Percentiles rank a stretch among this genome's conserved stretches.
Evolutionary conservation across 2,329 filamentous ascomycete genomes (phyloP).

Genomic region (Stachybotrys chartarum): DNA sequence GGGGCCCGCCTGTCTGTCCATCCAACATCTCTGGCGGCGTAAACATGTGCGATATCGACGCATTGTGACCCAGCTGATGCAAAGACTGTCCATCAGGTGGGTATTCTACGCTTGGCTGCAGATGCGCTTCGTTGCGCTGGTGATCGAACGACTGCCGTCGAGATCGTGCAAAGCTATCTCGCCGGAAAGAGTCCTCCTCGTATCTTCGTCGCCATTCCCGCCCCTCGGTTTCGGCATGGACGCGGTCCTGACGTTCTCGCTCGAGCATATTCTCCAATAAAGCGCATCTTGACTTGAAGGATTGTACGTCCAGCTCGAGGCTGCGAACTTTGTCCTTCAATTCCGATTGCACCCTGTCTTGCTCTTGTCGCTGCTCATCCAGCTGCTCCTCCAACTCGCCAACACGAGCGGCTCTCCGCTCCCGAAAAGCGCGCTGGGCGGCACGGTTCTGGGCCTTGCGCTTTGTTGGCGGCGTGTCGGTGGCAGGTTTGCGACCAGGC

Average conservation of each 20-base stretch:
- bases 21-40: slow-evolving; percentile 40
- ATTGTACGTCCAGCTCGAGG: slow-evolving; percentile 60
- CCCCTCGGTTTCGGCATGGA: slow-evolving; percentile 33
- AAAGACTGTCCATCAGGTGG: slow-evolving; percentile 16
- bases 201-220: slow-evolving; percentile 24
- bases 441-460: slow-evolving; percentile 91
- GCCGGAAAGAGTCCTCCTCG: slow-evolving; percentile 17
- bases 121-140: slow-evolving; percentile 18
- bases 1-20: slow-evolving; percentile 21
- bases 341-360: slow-evolving; percentile 51
- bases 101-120: slow-evolving; percentile 17
- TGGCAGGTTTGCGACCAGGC: slow-evolving; percentile 88
- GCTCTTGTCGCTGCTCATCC: slow-evolving; percentile 50
- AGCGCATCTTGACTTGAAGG: slow-evolving; percentile 54
- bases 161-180: slow-evolving; percentile 15
- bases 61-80: slow-evolving; percentile 29
- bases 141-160: slow-evolving; percentile 17
- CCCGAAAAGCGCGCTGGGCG: slow-evolving; percentile 84
- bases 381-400: slow-evolving; percentile 65
- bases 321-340: slow-evolving; percentile 48
- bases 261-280: slow-evolving; percentile 58
- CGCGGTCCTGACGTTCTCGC: slow-evolving; percentile 44
- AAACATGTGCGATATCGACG: slow-evolving; percentile 52
- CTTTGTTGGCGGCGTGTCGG: slow-evolving; percentile 87
- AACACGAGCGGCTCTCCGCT: slow-evolving; percentile 77